These are phyloP conservation scores for Trichoderma gamsii DNA, from an alignment of 495 filamentous ascomycete genomes.

Conservation along the genomic window DNA sequence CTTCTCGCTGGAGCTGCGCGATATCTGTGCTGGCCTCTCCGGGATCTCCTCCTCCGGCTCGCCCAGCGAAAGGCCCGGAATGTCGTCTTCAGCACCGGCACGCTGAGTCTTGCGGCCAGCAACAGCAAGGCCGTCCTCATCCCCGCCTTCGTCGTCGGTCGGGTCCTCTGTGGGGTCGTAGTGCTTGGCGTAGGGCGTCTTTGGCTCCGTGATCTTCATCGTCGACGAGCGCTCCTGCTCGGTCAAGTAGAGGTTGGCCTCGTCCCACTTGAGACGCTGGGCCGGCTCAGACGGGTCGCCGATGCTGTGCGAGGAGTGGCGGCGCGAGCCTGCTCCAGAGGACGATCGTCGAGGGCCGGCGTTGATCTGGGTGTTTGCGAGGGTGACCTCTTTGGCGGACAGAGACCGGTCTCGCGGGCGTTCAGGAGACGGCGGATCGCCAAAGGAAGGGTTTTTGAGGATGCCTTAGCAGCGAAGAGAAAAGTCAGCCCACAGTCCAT, in stretches of 20 bases:
- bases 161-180: slow-evolving; percentile 88
- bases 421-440: slow-evolving; percentile 44
- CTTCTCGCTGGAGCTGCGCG: slow-evolving; percentile 46
- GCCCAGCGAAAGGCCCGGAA: slow-evolving; percentile 87
- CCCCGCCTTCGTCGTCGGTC: slow-evolving; percentile 57
- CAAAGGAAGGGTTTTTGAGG: slow-evolving; percentile 79
- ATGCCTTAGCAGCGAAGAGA: slow-evolving; percentile 56
- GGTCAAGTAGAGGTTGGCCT: slow-evolving; percentile 90
- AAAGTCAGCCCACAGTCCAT: slow-evolving; percentile 4
- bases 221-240: slow-evolving; percentile 92
- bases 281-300: slow-evolving; percentile 42
- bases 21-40: slow-evolving; percentile 44
- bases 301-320: slow-evolving; percentile 54
- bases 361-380: slow-evolving; percentile 91
- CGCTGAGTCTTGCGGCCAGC: slow-evolving; percentile 28
- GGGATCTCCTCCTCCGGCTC: slow-evolving; percentile 74
- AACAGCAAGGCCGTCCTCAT: slow-evolving; percentile 43
- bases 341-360: slow-evolving; percentile 85
- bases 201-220: slow-evolving; percentile 98
- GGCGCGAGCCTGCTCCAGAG: slow-evolving; percentile 60
- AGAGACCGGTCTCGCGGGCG: slow-evolving; percentile 34
- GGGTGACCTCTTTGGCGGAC: slow-evolving; percentile 77
- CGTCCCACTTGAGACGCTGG: slow-evolving; percentile 91
- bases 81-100: slow-evolving; percentile 54
- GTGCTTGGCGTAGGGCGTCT: slow-evolving; percentile 87